Conservation (phyloP, 75 land plant genomes). For the Sequoiadendron giganteum region DNA sequence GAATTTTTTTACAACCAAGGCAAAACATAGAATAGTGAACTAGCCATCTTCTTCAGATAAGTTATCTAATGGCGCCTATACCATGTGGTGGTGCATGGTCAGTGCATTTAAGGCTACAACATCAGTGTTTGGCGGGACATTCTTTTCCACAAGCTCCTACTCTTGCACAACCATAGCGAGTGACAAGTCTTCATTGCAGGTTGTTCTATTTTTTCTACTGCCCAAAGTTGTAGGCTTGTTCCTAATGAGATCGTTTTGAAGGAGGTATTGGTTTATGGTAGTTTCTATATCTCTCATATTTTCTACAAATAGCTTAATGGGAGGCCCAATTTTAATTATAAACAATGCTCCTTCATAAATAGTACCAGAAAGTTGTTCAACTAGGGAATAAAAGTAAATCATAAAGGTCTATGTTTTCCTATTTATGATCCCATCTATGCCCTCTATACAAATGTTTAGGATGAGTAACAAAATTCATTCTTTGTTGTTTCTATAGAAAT, state of each 20-base stretch:
- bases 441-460: not conserved
- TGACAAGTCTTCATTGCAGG: constrained; percentile 23
- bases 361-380: not conserved
- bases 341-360: not conserved
- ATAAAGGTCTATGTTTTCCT: not conserved
- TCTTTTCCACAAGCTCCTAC: not conserved
- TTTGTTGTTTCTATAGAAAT: not conserved
- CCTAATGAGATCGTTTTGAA: not conserved
- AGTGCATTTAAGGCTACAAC: constrained; percentile 43
- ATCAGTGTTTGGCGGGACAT: constrained; percentile 20
- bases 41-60: not conserved
- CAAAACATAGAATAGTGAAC: not conserved
- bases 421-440: not conserved
- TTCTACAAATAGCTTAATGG: not conserved
- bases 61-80: constrained; percentile 41
- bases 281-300: not conserved
- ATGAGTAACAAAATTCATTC: not conserved
- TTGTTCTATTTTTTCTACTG: constrained; percentile 14
- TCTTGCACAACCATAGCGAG: constrained; percentile 8
- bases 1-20: not conserved
- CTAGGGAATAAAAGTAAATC: not conserved
- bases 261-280: not conserved
- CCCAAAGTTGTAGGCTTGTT: not conserved
- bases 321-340: not conserved
- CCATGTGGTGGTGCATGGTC: constrained; percentile 57